Evolutionary conservation across 306 rosid species (phyloP).

Genomic region (Gynostemma pentaphyllum): DNA sequence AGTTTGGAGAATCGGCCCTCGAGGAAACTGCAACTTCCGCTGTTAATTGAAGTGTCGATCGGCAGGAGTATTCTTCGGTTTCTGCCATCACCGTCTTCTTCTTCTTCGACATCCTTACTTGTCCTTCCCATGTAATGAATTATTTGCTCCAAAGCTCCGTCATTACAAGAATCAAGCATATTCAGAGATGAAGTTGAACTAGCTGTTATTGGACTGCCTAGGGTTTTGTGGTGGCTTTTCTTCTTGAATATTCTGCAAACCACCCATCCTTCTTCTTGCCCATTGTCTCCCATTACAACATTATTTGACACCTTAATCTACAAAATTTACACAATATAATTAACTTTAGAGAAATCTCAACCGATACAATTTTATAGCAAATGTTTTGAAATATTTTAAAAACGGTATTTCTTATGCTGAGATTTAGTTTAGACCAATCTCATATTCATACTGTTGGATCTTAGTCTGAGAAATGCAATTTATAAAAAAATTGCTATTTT

Average conservation of each 20-base stretch:
- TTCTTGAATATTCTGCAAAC: slow-evolving; percentile 92
- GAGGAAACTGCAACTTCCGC: neutral
- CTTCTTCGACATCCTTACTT: slow-evolving; percentile 30
- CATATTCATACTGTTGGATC: too few species aligned
- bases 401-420: too few species aligned
- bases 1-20: slow-evolving; percentile 1
- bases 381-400: too few species aligned
- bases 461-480: too few species aligned
- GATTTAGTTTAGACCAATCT: too few species aligned
- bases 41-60: slow-evolving; percentile 13
- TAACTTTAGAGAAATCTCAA: too few species aligned
- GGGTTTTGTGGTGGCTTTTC: slow-evolving; percentile 69
- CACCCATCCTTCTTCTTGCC: slow-evolving; percentile 91
- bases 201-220: slow-evolving; percentile 34
- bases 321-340: too few species aligned
- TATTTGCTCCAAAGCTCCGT: slow-evolving; percentile 63
- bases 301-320: slow-evolving; percentile 27
- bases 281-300: slow-evolving; percentile 37
- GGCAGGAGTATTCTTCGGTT: slow-evolving; percentile 17
- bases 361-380: too few species aligned
- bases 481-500: too few species aligned
- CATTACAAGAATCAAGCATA: slow-evolving; percentile 38
- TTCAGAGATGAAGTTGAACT: slow-evolving; percentile 12
- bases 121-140: slow-evolving; percentile 48
- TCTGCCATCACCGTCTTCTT: slow-evolving; percentile 30